phyloP scores from a whole-genome alignment of 306 rosid species.

The Vicia faba region DNA sequence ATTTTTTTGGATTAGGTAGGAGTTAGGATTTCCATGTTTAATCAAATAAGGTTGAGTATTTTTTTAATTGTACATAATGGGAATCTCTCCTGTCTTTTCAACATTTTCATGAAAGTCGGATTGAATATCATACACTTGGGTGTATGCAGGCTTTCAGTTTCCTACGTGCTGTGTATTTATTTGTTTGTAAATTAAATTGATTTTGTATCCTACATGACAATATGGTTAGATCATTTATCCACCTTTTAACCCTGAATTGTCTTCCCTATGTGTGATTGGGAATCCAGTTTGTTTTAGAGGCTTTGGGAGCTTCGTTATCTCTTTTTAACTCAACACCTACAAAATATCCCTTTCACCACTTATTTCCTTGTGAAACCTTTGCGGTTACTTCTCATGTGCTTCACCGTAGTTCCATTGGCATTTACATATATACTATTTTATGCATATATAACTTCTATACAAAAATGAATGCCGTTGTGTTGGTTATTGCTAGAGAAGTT shows the following conservation, averaged over 20 bases:
- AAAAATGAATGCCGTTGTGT: constrained; percentile 11
- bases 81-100: neutral
- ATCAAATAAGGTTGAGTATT: no score
- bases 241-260: neutral
- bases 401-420: neutral
- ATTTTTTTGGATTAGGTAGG: no score
- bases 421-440: no score
- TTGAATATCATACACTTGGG: neutral
- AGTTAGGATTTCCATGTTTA: no score
- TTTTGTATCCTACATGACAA: neutral
- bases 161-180: neutral
- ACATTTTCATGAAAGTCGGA: neutral
- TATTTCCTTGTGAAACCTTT: constrained; percentile 17
- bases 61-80: no score
- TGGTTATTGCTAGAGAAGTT: constrained; percentile 24
- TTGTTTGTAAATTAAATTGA: constrained; percentile 19
- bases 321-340: neutral
- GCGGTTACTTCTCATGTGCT: neutral
- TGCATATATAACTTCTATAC: neutral
- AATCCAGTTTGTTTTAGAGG: constrained; percentile 12
- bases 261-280: constrained; percentile 2
- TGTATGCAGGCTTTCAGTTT: constrained; percentile 20
- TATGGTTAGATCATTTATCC: neutral
- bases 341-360: neutral
- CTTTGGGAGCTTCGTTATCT: neutral